These are phyloP conservation scores for Tylopilus plumbeoviolaceoides DNA, from an alignment of 768 basidiomycete species.

Conservation along the genomic window DNA sequence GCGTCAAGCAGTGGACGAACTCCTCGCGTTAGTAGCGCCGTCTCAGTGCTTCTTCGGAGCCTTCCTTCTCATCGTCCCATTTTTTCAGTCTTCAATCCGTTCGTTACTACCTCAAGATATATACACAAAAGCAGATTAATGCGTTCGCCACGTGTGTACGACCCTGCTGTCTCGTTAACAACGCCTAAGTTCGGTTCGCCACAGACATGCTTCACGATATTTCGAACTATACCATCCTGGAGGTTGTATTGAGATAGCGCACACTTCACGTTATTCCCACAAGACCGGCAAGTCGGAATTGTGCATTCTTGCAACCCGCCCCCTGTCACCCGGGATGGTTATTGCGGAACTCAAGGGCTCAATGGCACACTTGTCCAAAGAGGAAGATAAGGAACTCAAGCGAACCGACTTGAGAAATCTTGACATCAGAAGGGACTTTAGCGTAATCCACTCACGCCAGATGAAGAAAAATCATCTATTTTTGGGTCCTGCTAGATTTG, in stretches of 20 bases:
- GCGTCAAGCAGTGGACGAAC: slow-evolving; percentile 71
- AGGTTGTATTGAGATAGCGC: slow-evolving; percentile 83
- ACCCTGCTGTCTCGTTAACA: slow-evolving; percentile 24
- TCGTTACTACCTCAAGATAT: slow-evolving; percentile 71
- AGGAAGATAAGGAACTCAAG: slow-evolving; percentile 84
- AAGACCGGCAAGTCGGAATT: slow-evolving; percentile 86
- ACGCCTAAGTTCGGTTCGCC: slow-evolving; percentile 25
- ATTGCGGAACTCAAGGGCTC: slow-evolving; percentile 88
- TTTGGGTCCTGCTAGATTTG: slow-evolving; percentile 87
- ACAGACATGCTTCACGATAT: slow-evolving; percentile 83
- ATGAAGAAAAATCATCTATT: slow-evolving; percentile 92
- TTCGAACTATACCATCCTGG: slow-evolving; percentile 82
- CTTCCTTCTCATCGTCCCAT: slow-evolving; percentile 11
- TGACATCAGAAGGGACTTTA: slow-evolving; percentile 82
- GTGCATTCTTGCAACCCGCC: slow-evolving; percentile 80
- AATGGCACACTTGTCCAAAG: slow-evolving; percentile 82
- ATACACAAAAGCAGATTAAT: slow-evolving; percentile 83
- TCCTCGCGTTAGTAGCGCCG: slow-evolving; percentile 58
- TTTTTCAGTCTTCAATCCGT: slow-evolving; percentile 61
- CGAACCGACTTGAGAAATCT: slow-evolving; percentile 66
- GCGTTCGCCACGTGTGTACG: slow-evolving; percentile 84
- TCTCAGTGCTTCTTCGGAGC: slow-evolving; percentile 15
- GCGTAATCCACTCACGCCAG: slow-evolving; percentile 87
- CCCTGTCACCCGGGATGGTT: slow-evolving; percentile 62
- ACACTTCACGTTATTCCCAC: slow-evolving; percentile 84